Evolutionary conservation across 2,329 filamentous ascomycete species (phyloP).

Genomic region (Fonsecaea pugnacius): DNA sequence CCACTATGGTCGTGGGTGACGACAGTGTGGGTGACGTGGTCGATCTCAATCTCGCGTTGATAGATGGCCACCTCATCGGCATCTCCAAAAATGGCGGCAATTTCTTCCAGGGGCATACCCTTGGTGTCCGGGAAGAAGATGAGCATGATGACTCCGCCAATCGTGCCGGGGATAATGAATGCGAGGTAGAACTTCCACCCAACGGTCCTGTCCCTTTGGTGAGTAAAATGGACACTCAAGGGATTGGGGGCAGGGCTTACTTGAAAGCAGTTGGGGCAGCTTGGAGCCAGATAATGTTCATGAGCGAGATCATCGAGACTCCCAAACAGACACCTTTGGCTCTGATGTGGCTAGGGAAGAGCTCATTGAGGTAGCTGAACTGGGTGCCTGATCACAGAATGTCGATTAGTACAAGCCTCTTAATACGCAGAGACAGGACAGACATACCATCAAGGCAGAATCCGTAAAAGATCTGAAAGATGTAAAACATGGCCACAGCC

Average conservation of each 20-base stretch:
- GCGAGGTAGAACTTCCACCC: conserved; percentile 42
- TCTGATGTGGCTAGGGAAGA: conserved; percentile 30
- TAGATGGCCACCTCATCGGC: conserved; percentile 19
- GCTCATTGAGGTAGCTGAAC: conserved; percentile 25
- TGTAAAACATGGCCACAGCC: conserved; percentile 45
- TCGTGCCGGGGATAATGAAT: conserved; percentile 25
- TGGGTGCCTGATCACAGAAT: conserved; percentile 13
- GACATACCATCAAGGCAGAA: conserved; percentile 16
- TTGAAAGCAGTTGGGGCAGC: conserved; percentile 40
- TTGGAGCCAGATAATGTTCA: conserved; percentile 28
- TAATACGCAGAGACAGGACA: not conserved
- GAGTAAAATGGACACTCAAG: not conserved
- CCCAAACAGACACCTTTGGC: conserved; percentile 28
- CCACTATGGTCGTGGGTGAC: not conserved
- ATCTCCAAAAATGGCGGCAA: conserved; percentile 44
- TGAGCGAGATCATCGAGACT: conserved; percentile 24
- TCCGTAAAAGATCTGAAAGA: conserved; percentile 22
- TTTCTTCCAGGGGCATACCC: conserved; percentile 42
- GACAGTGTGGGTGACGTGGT: conserved; percentile 2
- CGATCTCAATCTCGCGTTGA: conserved; percentile 1
- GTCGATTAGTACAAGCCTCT: not conserved
- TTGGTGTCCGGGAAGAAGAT: conserved; percentile 40
- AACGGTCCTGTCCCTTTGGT: not conserved
- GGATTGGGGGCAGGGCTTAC: conserved; percentile 31
- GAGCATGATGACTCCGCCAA: conserved; percentile 17